A percentile compares a stretch with the other conserved stretches of the same genome.
Conservation (phyloP, 352 stramenopile species). For the Globisporangium cystogenes region DNA sequence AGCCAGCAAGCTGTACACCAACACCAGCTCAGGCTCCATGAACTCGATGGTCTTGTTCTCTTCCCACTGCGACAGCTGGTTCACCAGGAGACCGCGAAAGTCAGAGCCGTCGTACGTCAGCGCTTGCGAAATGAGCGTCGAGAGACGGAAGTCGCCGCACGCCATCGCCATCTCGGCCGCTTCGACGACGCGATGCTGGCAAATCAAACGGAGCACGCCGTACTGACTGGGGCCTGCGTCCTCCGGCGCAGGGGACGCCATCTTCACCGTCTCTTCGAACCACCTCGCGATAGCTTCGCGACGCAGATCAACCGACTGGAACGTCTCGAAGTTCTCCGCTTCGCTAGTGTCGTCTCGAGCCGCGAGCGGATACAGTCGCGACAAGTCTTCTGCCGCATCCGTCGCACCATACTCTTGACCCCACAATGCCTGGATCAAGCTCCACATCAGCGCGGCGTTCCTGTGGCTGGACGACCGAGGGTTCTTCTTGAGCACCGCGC, state of each 20-base stretch:
- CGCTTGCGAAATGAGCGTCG: conserved; percentile 61
- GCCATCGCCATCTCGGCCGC: conserved; percentile 55
- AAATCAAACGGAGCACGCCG: conserved; percentile 34
- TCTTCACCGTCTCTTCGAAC: conserved; percentile 52
- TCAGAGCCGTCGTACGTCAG: conserved; percentile 43
- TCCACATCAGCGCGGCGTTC: conserved; percentile 45
- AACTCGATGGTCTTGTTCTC: conserved; percentile 40
- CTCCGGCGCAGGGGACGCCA: conserved; percentile 7
- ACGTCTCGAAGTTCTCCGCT: conserved; percentile 57
- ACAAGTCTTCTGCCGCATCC: conserved; percentile 15
- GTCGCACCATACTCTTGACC: conserved; percentile 59
- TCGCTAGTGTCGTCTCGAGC: conserved; percentile 56
- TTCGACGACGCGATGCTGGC: conserved; percentile 51
- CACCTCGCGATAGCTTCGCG: conserved; percentile 71
- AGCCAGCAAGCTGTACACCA: conserved; percentile 63
- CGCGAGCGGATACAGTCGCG: conserved; percentile 32
- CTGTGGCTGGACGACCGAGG: conserved; percentile 14
- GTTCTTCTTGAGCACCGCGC: conserved; percentile 18
- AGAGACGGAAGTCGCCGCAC: conserved; percentile 53
- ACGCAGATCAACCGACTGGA: conserved; percentile 62
- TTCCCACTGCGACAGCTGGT: conserved; percentile 55
- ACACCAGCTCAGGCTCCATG: conserved; percentile 52
- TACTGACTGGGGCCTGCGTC: conserved; percentile 16
- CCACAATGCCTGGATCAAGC: conserved; percentile 67
- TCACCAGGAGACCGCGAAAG: conserved; percentile 42